Evolutionary conservation across 768 basidiomycete species (phyloP), one percentile per base, ranked within the genome.

Genomic region (Trametes villosa): DNA sequence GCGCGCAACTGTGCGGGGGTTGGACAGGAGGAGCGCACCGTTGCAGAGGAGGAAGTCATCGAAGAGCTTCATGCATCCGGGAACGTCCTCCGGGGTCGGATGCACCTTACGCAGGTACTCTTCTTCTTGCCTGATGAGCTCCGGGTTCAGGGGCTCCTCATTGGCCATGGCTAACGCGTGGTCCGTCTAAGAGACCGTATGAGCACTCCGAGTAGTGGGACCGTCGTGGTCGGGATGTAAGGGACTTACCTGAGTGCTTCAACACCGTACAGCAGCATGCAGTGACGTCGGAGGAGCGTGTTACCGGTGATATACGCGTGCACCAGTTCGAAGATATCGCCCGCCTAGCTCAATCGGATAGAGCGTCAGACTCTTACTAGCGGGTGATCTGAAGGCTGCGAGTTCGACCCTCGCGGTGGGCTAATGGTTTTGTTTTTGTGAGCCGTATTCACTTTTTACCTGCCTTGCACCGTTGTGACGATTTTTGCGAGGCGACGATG

Each of bases 1-100:
- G 45, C 20, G 13, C 27, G 24, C n/a, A 3, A 17, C 15, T 5
- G 20, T 22, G 27, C 18, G 4, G 24, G n/a, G 24, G 9, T 9
- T 9, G 5, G 36, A 53, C 9, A 41, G 29, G 29, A 31, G 31
- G 53, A 17, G 71, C 76, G 64, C 65, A 85, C 91, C 83, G 70
- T 88, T 83, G 73, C 93, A 94, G 5, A 81, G 78, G 49, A 91
- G 75, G 72, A 88, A 91, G 24, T 82, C 81, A 69, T 92, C 89
- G 55, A 94, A 83, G 13, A 92, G 77, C 50, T 78, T 84, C 75
- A 92, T 82, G 73, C 95, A 97, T 63, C 86, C 80, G 22, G 95
- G 95, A 34, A 93, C 83, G 60, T 96, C 94, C 6, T 87, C 88
- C 17, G 84, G 73, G 0, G 86, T 88, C 8, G 92, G 93, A 69